Evolutionary conservation across 129 eudicot species (phyloP).

Genomic region (Solidago caesia): DNA sequence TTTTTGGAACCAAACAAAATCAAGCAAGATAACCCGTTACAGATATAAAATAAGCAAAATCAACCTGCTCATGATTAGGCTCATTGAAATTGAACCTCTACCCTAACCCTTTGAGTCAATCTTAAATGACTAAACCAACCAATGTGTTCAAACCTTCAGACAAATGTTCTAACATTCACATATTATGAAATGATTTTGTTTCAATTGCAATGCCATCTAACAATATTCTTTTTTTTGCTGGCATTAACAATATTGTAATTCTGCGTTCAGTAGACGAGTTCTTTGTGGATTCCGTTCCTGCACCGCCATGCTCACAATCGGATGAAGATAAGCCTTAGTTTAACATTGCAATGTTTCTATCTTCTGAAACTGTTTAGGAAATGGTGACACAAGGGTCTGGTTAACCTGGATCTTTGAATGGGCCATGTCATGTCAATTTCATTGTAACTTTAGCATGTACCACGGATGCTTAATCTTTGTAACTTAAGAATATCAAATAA

Average conservation of each 20-base stretch:
- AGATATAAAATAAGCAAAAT: neutral
- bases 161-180: neutral
- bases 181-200: constrained; percentile 1
- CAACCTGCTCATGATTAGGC: neutral
- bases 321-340: constrained; percentile 44
- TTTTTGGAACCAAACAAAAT: too few species aligned
- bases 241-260: neutral
- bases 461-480: constrained; percentile 18
- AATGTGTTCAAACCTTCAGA: too few species aligned
- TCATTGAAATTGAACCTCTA: too few species aligned
- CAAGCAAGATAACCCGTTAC: too few species aligned
- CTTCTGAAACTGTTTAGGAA: constrained; percentile 24
- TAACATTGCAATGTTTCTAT: constrained; percentile 22
- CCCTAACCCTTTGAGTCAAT: neutral
- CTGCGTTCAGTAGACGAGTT: constrained; percentile 65
- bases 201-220: neutral
- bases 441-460: constrained; percentile 22
- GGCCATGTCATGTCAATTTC: constrained; percentile 9
- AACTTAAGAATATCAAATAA: constrained; percentile 19
- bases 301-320: constrained; percentile 43
- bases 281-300: constrained; percentile 62
- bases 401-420: constrained; percentile 27
- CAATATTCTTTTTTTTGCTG: neutral
- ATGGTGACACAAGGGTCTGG: constrained; percentile 22
- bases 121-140: neutral